phyloP scores from a whole-genome alignment of 2,329 filamentous ascomycete species.

The Verticillium klebahnii region DNA sequence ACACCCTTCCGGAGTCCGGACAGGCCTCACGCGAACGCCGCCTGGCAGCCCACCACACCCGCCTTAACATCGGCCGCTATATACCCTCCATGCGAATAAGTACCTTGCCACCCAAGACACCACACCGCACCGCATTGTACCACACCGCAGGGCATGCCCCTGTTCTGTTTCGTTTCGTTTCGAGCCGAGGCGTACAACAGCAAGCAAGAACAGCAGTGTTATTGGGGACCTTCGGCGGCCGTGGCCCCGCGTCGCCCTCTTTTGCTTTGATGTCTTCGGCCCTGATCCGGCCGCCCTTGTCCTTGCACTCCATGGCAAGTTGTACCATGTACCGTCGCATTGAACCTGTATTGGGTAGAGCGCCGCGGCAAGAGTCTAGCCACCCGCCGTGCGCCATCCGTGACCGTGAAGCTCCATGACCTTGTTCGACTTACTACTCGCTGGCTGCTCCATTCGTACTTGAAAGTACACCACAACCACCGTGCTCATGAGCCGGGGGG shows the following conservation, averaged over 20 bases:
- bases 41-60: neutral
- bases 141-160: neutral
- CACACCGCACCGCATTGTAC: no score
- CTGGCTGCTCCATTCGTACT: no score
- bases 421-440: no score
- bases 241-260: neutral
- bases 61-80: neutral
- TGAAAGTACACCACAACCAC: no score
- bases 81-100: neutral
- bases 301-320: neutral
- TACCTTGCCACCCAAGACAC: neutral
- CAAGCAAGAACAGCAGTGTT: neutral
- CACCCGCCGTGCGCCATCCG: neutral
- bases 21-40: neutral
- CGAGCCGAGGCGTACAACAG: neutral
- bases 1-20: neutral
- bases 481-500: neutral
- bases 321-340: neutral
- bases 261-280: neutral
- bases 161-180: neutral
- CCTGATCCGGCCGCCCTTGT: neutral
- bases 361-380: neutral
- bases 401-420: neutral
- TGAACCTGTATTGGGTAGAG: neutral
- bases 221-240: neutral